These are phyloP conservation scores for Oligophagozyma castellii DNA, from an alignment of 1,139 yeast genomes.

Conservation along the genomic window DNA sequence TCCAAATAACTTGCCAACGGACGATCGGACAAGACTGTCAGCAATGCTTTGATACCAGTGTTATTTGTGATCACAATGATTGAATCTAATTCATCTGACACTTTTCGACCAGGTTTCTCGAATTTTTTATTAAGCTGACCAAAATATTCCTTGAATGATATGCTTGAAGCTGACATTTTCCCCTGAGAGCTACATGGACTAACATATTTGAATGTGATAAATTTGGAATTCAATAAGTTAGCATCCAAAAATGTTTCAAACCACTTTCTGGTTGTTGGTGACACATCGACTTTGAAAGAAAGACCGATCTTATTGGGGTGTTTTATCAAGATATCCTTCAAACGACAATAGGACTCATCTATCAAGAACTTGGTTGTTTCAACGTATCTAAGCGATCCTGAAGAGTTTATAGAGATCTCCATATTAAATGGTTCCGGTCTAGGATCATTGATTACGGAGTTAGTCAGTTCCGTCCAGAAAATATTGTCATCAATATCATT, in stretches of 20 bases:
- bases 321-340: slow-evolving; percentile 4
- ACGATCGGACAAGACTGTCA: slow-evolving; percentile 23
- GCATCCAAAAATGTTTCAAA: slow-evolving; percentile 19
- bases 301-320: slow-evolving; percentile 4
- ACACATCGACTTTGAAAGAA: slow-evolving; percentile 16
- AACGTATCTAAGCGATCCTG: slow-evolving; percentile 24
- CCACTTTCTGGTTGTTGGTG: slow-evolving; percentile 23
- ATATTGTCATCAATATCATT: slow-evolving; percentile 9
- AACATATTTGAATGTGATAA: slow-evolving; percentile 10
- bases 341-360: slow-evolving; percentile 13
- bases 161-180: slow-evolving; percentile 5
- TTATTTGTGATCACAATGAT: slow-evolving; percentile 21
- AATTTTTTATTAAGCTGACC: slow-evolving; percentile 18
- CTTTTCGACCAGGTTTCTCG: no score
- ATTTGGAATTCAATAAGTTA: slow-evolving; percentile 8
- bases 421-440: slow-evolving; percentile 2
- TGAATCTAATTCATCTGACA: no score
- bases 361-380: slow-evolving; percentile 22
- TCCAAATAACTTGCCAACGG: slow-evolving; percentile 21
- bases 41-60: slow-evolving; percentile 24
- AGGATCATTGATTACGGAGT: slow-evolving; percentile 1
- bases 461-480: slow-evolving; percentile 9
- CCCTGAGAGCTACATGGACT: slow-evolving; percentile 6
- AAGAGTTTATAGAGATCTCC: slow-evolving; percentile 11
- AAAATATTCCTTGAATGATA: slow-evolving; percentile 23